Base-by-base conservation (phyloP, 73 alveolate species). In the Symbiodinium pilosum region DNA sequence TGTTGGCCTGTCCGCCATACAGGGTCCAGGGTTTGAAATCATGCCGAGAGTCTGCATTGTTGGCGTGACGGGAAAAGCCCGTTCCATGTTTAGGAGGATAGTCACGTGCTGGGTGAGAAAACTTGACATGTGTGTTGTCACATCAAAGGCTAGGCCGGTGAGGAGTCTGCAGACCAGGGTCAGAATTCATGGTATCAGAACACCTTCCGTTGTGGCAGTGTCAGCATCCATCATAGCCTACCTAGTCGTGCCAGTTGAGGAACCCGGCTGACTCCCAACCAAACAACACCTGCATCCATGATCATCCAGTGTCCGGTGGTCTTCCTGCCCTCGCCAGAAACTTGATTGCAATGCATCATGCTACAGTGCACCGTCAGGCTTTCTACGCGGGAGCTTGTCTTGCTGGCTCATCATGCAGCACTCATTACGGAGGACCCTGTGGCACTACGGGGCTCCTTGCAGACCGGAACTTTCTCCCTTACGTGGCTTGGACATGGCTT, bases 281-380 rank as follows among this genome's bases (percentile, higher is more conserved):
- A 30, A 77, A 84, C 43, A 28, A 83, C 4, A 59, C 73, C 38
- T 43, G 95, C 95, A 11, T 64, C 86, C 51, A 41, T 64, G 59
- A 88, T 34, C 40, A 59, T 88, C 38, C 95, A 88, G 47, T 88
- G 95, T 71, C 95, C 95, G 5, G 95, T 88, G 87, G 75, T 34
- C 59, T 88, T 88, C 47, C 39, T 88, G 40, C 95, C 95, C 4
- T 59, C 95, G 28, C 75, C 87, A 40, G 87, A 88, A 9, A 71
- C 95, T 20, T 88, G 87, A 84, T 77, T 52, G 42, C 34, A 26
- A 44, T 11, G 14, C 39, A 28, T 18, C 43, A 84, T 69, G 93
- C 26, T 81, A 4, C 36, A 47, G 51, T 51, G 34, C 38, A 32
- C 52, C 20, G 93, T 75, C 41, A 32, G 83, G 26, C 52, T 86